Base-by-base conservation (phyloP, 179 eudicot species). In the Pouteria campechiana region DNA sequence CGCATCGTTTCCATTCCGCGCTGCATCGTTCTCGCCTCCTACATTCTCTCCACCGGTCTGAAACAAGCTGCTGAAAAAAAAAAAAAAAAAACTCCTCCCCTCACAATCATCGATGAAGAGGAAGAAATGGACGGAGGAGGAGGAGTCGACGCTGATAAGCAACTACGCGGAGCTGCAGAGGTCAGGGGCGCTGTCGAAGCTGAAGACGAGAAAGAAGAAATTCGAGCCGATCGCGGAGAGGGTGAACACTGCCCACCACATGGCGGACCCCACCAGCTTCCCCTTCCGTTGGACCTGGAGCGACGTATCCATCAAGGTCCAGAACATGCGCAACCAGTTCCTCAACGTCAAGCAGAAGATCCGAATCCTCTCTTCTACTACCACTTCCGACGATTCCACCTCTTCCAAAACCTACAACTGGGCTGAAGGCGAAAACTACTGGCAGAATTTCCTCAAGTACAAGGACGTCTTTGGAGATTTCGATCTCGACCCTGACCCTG, bases 221-320 rank as follows among this genome's bases (percentile, higher is more conserved):
- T 88, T 88, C 80, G 78, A 73, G 57, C 97, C 94, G 19, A 80
- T 88, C 29, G 97, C 97, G 3, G 94, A 83, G 30, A 82, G 75
- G 50, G 74, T 88, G 32, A 88, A 80, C 50, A 30, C 78, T 44
- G 29, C 67, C 15, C 92, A 88, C 56, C 92, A 84, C 50, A 69
- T 68, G 20, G 69, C 24, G 3, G 84, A 81, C 50, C 85, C 88
- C 1, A 4, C 58, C 50, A 58, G 32, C 29, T 80, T 65, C 65
- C 97, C 92, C 19, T 88, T 83, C 65, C 63, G 61, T 46, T 88
- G 94, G 94, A 58, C 88, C 2, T 88, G 97, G 97, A 75, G 94
- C 2, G 97, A 88, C 48, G 92, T 88, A 0, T 88, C 94, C 2
- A 81, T 83, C 53, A 88, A 88, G 58, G 84, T 88, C 12, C 97